Percentiles rank a stretch among this genome's conserved stretches.
Evolutionary conservation across 352 stramenopile genomes (phyloP).

Genomic region (Pythium utonaiense): DNA sequence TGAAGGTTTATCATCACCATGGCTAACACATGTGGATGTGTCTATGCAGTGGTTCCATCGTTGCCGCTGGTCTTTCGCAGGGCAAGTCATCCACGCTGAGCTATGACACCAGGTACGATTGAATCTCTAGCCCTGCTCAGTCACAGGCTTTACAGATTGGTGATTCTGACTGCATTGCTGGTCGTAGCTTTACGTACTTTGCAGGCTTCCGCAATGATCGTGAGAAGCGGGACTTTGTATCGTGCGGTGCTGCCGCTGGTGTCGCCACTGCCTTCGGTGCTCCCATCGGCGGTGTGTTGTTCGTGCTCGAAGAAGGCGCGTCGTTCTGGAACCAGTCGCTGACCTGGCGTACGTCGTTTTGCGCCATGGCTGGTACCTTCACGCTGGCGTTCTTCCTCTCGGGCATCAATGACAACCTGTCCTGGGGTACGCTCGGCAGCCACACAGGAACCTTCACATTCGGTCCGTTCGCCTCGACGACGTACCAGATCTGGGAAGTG

Average conservation of each 20-base stretch:
- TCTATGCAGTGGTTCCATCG: slow-evolving; percentile 54
- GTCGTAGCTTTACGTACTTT: slow-evolving; percentile 87
- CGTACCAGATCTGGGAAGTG: slow-evolving; percentile 85
- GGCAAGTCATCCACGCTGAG: slow-evolving; percentile 70
- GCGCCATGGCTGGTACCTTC: slow-evolving; percentile 87
- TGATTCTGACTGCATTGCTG: no score
- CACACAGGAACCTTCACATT: slow-evolving; percentile 75
- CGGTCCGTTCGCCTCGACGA: slow-evolving; percentile 60
- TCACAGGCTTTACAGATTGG: no score
- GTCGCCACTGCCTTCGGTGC: slow-evolving; percentile 89
- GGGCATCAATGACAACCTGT: slow-evolving; percentile 70
- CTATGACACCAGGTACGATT: slow-evolving; percentile 60
- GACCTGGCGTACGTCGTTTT: slow-evolving; percentile 84
- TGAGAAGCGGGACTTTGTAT: slow-evolving; percentile 88
- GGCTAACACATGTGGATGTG: slow-evolving; percentile 16
- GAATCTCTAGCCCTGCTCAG: neutral
- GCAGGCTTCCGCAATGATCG: slow-evolving; percentile 86
- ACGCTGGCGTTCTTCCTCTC: slow-evolving; percentile 76
- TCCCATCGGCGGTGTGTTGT: slow-evolving; percentile 86
- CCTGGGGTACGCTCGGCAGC: slow-evolving; percentile 67
- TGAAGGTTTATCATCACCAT: no score
- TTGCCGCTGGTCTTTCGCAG: slow-evolving; percentile 71
- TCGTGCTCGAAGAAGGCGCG: slow-evolving; percentile 78
- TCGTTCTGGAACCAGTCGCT: slow-evolving; percentile 87
- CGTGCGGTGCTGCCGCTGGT: slow-evolving; percentile 81